Percentiles rank a stretch among this genome's conserved stretches.
Evolutionary conservation across 257 asterid genomes (phyloP).

Genomic region (Linaria vulgaris): DNA sequence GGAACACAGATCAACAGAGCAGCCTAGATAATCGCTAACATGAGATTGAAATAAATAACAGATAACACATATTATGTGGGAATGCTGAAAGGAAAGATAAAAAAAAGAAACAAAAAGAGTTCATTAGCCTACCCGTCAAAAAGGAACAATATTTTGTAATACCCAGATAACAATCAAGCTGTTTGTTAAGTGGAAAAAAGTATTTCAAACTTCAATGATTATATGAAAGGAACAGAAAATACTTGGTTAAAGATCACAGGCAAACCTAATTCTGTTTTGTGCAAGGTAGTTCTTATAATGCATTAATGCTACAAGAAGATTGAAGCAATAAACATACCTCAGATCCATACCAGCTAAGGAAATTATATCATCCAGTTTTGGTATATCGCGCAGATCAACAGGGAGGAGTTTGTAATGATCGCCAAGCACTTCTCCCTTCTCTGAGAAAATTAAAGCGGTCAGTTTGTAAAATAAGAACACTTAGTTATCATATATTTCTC

Average conservation of each 20-base stretch:
- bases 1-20: neutral
- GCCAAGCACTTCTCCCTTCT: conserved; percentile 86
- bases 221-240: neutral
- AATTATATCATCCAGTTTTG: conserved; percentile 62
- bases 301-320: conserved; percentile 11
- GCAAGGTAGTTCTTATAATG: conserved; percentile 8
- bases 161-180: neutral
- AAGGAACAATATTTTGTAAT: neutral
- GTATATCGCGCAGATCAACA: conserved; percentile 77
- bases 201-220: conserved; percentile 1
- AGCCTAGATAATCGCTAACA: neutral
- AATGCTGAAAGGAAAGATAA: conserved; percentile 16
- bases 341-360: conserved; percentile 77
- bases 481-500: neutral
- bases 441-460: conserved; percentile 47
- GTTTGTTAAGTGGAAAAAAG: too few relatives aligned
- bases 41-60: conserved; percentile 3
- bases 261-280: neutral
- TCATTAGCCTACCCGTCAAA: neutral
- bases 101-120: conserved; percentile 9
- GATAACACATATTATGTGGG: neutral
- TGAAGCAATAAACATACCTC: conserved; percentile 53
- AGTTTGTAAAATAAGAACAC: conserved; percentile 12
- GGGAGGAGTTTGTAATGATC: conserved; percentile 92
- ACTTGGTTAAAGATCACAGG: neutral